phyloP scores from a whole-genome alignment of 1,284 basidiomycete species.

The Cryptococcus sp. region DNA sequence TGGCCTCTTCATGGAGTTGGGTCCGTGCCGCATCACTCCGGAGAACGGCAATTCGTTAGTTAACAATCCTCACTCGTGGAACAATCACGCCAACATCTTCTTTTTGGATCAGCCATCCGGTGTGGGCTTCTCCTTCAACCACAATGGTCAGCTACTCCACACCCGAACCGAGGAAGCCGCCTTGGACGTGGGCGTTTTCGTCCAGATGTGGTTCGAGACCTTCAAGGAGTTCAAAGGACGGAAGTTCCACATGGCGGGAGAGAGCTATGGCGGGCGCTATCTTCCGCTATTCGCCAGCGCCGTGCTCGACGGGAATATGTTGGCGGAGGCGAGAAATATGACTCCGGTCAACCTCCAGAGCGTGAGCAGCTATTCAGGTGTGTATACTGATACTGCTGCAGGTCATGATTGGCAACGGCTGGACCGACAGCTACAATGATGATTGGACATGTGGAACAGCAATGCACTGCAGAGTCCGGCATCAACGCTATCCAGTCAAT shows the following conservation, averaged over 20 bases:
- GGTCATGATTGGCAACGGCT: conserved; percentile 69
- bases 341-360: conserved; percentile 75
- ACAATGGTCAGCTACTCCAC: conserved; percentile 64
- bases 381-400: neutral
- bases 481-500: neutral
- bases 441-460: conserved; percentile 2
- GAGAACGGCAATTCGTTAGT: conserved; percentile 41
- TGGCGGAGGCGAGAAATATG: conserved; percentile 61
- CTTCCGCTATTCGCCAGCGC: conserved; percentile 77
- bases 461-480: conserved; percentile 3
- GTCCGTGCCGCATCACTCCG: conserved; percentile 46
- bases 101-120: conserved; percentile 57
- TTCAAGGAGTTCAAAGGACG: conserved; percentile 66
- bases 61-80: conserved; percentile 55
- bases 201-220: conserved; percentile 71
- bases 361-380: conserved; percentile 16
- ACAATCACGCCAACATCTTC: conserved; percentile 54
- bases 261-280: conserved; percentile 64
- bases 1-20: conserved; percentile 57
- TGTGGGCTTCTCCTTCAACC: conserved; percentile 67
- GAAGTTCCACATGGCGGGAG: conserved; percentile 67
- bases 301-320: conserved; percentile 73
- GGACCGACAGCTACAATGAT: conserved; percentile 1
- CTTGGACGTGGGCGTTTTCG: conserved; percentile 67
- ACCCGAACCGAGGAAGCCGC: conserved; percentile 66